Evolutionary conservation across 176 grass and related monocot genomes (phyloP), one percentile per base, ranked within the genome.

Genomic region (Ananas comosus): DNA sequence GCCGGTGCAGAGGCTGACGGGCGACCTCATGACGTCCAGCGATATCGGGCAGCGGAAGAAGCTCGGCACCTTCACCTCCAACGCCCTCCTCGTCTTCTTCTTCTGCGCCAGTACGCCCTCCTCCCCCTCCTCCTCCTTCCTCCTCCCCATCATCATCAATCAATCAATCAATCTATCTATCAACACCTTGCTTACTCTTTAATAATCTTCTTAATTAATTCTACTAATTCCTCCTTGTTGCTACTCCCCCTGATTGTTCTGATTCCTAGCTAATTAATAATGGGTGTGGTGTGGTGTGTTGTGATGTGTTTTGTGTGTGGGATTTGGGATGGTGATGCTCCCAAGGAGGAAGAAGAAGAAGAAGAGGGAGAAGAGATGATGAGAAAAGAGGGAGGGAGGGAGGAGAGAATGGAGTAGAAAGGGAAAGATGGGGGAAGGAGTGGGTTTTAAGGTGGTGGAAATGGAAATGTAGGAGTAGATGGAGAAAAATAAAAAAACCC

Each of bases 41-140:
- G 91, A 95, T 67, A 95, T 95, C 48, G 84, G 91, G 81, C 91
- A 95, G 12, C 84, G 79, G 75, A 95, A 95, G 47, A 80, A 77
- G 7, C 82, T 82, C 2, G 87, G 86, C 16, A 85, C 80, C 22
- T 71, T 73, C 28, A 88, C 22, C 1, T 85, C 51, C 9, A 53
- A 51, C n/a, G 80, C 72, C 65, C 68, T 85, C 51, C 0, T 7
- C 33, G 5, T 42, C 33, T 5, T 1, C 33, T 42, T 42, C 33
- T 5, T 4, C 14, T 18, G 16, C n/a, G n/a, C 16, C 10, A 19
- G 56, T 16, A 14, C 19, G 19, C 21, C n/a, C 56, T 18, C 56
- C 17, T 10, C 21, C 17, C 8, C 80, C 13, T 68, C 70, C 28
- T 85, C 17, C 1, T 82, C 5, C 33, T 4, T 42, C 4, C 33